Evolutionary conservation across 1,139 yeast genomes (phyloP), one percentile per base, ranked within the genome.

Genomic region (Petasospora fabianii): DNA sequence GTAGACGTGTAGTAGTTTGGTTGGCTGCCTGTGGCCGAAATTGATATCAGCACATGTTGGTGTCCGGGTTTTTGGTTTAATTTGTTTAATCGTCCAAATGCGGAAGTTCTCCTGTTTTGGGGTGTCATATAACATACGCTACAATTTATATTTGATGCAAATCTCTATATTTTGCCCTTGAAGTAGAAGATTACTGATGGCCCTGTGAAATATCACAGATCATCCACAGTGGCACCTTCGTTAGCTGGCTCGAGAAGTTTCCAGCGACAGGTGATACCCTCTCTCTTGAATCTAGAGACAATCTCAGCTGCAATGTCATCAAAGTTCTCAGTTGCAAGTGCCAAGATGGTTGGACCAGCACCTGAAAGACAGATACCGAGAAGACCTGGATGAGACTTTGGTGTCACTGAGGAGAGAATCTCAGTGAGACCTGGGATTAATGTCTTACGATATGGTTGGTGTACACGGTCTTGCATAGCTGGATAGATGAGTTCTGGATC

Each of bases 271-370:
- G 70, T 62, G 44, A 92, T 85, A 30, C 74, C 70, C 50, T 84
- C 81, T 51, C 75, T 67, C 39, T 71, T 65, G 62, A 92, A 90
- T 41, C 87, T 74, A 35, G 66, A 65, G 42, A 87, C 73, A 49
- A 92, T 88, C 40, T 78, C 84, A 4, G 62, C 58, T 17, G 98
- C 96, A 53, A 92, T 88, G n/a, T 66, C 71, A 10, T 88, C 96
- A 56, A 79, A 92, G 56, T 85, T 83, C 14, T 76, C 83, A 6
- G 96, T 88, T 11, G 98, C 98, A 49, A 92, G 73, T 39, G 96
- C 95, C 53, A 92, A 69, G 42, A 92, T 90, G 16, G 98, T 92
- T 39, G 98, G 98, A 2, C 98, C 98, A 6, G 98, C 98, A 38
- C 98, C 98, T 15, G 96, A 84, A 41, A 92, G 72, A 62, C 98